Base-by-base conservation (phyloP, 2,329 filamentous ascomycete species). In the Penicillium hesseltinei region DNA sequence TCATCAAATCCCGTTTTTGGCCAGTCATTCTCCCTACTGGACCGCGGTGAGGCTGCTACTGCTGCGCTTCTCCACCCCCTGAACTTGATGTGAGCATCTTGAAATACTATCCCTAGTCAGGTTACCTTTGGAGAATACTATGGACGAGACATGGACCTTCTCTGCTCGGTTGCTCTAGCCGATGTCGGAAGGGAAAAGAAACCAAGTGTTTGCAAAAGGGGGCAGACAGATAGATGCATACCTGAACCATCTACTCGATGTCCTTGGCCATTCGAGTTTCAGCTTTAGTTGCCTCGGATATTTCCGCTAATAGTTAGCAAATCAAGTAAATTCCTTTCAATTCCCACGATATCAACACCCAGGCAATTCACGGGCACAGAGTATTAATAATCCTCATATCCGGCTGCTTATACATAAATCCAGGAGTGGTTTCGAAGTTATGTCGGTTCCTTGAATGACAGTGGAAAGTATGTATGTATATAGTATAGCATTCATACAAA, bases 71-170 rank as follows among this genome's bases (percentile, higher is more conserved):
- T 95, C 87, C 25, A 95, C 84, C 0, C 92, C 77, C 77, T 78
- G 59, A 49, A 58, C 51, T 48, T 61, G 46, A 57, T 60, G 61
- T 74, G 64, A 71, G 63, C 60, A 54, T 36, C 52, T 52, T 40
- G 36, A n/a, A 25, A 27, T 53, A n/a, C 54, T 43, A 39, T 19
- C 46, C 19, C 19, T 19, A 27, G 35, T 48, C 39, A 47, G 48
- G 43, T 29, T 48, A 27, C 60, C 72, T 69, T 97, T 87, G 73
- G 95, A 92, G 49, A 96, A 81, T 21, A 93, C 91, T 0, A 92
- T 97, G 2, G 93, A 93, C 42, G 91, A 93, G 40, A 97, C 91
- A 78, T 97, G 93, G 43, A 96, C 85, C 13, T 92, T 89, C 9
- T 90, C 83, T 64, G 94, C 76, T 43, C 93, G 81, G 67, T 90